These are phyloP conservation scores for Dipteronia dyeriana DNA, from an alignment of 345 rosid species.

Conservation along the genomic window DNA sequence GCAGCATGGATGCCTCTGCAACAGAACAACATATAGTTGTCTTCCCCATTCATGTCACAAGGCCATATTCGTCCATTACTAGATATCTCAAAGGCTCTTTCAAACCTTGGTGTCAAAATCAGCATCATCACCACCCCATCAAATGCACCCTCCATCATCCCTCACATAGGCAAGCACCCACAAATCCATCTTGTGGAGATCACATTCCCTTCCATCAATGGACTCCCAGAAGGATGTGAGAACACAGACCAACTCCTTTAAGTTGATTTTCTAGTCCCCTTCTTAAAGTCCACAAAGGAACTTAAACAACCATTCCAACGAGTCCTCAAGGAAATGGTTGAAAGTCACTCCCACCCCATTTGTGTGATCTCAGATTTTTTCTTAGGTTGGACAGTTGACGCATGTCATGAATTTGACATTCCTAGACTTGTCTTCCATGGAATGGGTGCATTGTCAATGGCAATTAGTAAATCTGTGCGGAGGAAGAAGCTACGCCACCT, in stretches of 20 bases:
- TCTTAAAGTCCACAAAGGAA: not conserved
- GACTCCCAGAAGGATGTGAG: constrained; percentile 9
- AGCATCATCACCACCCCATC: constrained; percentile 4
- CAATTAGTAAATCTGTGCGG: not conserved
- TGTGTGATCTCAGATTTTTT: constrained; percentile 1
- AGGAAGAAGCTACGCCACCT: constrained; percentile 1
- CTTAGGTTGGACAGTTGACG: not conserved
- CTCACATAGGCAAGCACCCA: not conserved
- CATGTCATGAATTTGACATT: not conserved
- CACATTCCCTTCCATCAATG: constrained; percentile 1
- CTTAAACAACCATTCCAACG: not conserved
- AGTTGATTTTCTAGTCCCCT: not conserved
- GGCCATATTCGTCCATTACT: not conserved
- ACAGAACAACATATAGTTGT: not conserved
- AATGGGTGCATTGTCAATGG: constrained; percentile 5
- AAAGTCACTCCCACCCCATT: not conserved
- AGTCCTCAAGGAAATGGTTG: not conserved
- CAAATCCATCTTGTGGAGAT: not conserved
- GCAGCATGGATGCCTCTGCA: not conserved
- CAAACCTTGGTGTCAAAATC: not conserved
- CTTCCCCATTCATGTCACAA: not conserved
- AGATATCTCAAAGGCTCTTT: constrained; percentile 7
- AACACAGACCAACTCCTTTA: not conserved
- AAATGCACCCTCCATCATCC: not conserved
- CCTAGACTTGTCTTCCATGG: not conserved